These are phyloP conservation scores for Yarrowia hollandica DNA, from an alignment of 805 yeast species.

Conservation along the genomic window DNA sequence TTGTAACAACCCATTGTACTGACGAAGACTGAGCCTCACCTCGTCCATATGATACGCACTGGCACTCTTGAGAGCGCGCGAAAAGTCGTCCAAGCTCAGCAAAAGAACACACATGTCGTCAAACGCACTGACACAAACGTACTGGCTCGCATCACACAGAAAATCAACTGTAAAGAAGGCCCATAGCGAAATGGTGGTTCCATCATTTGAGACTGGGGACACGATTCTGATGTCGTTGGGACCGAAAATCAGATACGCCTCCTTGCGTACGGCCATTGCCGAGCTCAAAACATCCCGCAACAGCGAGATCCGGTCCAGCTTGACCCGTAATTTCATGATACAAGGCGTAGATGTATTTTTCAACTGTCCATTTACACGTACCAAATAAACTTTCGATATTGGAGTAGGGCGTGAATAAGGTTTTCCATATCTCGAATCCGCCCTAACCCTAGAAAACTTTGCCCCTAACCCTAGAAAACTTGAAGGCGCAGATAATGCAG, in stretches of 20 bases:
- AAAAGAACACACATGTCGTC: conserved; percentile 14
- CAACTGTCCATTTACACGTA: too few relatives aligned
- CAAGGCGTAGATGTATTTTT: too few relatives aligned
- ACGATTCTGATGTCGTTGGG: conserved; percentile 10
- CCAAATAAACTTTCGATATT: too few relatives aligned
- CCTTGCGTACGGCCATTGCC: neutral
- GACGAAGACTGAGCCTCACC: neutral
- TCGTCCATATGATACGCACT: conserved; percentile 24
- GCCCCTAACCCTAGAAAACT: neutral
- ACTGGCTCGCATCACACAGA: conserved; percentile 1
- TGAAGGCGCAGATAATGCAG: conserved; percentile 6
- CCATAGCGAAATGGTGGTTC: conserved; percentile 5
- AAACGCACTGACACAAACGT: neutral
- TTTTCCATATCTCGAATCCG: neutral
- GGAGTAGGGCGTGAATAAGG: neutral
- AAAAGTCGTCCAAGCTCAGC: conserved; percentile 25
- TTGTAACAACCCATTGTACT: conserved; percentile 1
- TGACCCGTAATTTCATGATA: conserved; percentile 14
- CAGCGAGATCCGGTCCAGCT: conserved; percentile 4
- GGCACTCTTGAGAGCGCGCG: conserved; percentile 1
- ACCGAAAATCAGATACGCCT: conserved; percentile 1
- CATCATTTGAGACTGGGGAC: conserved; percentile 11
- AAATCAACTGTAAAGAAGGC: conserved; percentile 3
- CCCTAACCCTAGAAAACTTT: too few relatives aligned
- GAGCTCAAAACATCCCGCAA: conserved; percentile 3